Evolutionary conservation across 148 eudicot species (phyloP).

Genomic region (Fagopyrum tataricum): DNA sequence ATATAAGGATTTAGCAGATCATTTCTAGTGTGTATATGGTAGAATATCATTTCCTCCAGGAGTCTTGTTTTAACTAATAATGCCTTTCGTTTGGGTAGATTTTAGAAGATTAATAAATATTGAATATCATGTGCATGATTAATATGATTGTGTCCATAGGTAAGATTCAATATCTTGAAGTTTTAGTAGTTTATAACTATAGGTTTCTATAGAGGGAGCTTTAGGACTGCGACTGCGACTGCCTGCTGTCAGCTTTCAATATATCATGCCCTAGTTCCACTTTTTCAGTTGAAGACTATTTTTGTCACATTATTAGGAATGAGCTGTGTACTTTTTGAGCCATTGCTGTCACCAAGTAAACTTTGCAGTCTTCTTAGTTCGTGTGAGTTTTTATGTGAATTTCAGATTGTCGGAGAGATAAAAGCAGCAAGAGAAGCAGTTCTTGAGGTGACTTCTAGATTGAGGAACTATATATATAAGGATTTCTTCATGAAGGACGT

Average conservation of each 20-base stretch:
- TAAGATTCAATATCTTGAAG: neutral
- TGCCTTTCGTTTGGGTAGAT: neutral
- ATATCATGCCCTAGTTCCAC: neutral
- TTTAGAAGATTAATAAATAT: neutral
- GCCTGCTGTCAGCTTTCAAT: neutral
- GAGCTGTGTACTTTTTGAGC: too few species aligned
- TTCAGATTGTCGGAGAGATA: conserved; percentile 92
- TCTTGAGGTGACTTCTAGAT: conserved; percentile 77
- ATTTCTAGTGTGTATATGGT: neutral
- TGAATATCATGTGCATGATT: neutral
- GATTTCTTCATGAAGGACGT: conserved; percentile 55
- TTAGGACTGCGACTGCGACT: too few species aligned
- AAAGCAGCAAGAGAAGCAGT: conserved; percentile 93
- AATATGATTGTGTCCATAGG: neutral
- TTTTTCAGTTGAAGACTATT: neutral
- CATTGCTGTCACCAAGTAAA: neutral
- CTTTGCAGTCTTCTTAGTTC: neutral
- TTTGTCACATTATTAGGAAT: too few species aligned
- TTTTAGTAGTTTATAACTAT: neutral
- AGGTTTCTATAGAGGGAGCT: neutral
- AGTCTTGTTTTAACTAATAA: too few species aligned
- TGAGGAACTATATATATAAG: conserved; percentile 57
- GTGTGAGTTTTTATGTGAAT: neutral
- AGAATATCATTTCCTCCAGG: neutral
- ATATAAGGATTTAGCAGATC: neutral